Evolutionary conservation across 73 alveolate species (phyloP).

Genomic region (Paraurostyla sp.): DNA sequence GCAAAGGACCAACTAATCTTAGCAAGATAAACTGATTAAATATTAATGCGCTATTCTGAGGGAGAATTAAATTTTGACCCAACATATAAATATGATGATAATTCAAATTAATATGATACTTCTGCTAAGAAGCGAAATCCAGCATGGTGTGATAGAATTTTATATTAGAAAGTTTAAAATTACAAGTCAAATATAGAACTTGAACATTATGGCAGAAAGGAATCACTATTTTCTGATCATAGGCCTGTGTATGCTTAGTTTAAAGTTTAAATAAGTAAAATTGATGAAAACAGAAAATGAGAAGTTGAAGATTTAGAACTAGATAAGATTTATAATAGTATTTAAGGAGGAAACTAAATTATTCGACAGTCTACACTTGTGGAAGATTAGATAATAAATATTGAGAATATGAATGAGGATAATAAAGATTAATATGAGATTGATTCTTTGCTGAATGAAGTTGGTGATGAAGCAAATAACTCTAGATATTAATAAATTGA

Average conservation of each 20-base stretch:
- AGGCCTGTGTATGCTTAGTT: constrained; percentile 88
- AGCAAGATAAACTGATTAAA: constrained; percentile 74
- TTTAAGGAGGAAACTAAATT: no score
- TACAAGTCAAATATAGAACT: background rate
- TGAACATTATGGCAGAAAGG: constrained; percentile 86
- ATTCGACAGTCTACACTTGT: no score
- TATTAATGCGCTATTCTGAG: constrained; percentile 83
- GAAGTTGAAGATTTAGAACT: constrained; percentile 25
- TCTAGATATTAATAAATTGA: no score
- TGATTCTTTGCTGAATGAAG: no score
- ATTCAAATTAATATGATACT: constrained; percentile 71
- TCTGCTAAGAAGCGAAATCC: constrained; percentile 88
- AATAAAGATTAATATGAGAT: no score
- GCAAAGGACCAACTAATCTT: constrained; percentile 82
- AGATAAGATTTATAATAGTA: background rate
- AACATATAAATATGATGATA: constrained; percentile 88
- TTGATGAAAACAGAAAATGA: constrained; percentile 65
- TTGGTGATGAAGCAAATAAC: no score
- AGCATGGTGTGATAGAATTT: constrained; percentile 95
- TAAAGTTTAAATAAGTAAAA: constrained; percentile 71
- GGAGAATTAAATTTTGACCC: constrained; percentile 92
- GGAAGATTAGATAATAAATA: no score
- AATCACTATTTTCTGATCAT: constrained; percentile 91
- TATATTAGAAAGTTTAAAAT: constrained; percentile 75
- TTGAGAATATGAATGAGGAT: no score